These are phyloP conservation scores for Vitis riparia DNA, from an alignment of 164 flowering plant species.

Conservation along the genomic window DNA sequence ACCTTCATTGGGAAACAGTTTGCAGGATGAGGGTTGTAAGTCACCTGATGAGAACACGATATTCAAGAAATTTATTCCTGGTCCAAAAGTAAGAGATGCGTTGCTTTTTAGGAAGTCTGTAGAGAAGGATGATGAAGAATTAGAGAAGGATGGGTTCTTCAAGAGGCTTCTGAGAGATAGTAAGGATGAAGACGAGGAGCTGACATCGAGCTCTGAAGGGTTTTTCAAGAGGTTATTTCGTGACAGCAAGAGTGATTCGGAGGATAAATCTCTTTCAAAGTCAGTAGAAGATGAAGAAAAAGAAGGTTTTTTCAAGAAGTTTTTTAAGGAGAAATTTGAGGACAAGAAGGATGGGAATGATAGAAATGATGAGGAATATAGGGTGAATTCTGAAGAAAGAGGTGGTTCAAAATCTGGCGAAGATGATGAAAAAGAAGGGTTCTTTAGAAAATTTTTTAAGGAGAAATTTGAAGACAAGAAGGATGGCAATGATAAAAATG, in stretches of 20 bases:
- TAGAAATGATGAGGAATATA: neutral
- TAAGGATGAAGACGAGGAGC: slow-evolving; percentile 65
- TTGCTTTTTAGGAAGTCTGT: slow-evolving; percentile 48
- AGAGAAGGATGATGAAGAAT: slow-evolving; percentile 47
- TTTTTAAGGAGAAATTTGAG: neutral
- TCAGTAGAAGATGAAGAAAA: slow-evolving; percentile 43
- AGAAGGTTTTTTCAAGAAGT: slow-evolving; percentile 20
- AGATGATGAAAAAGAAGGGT: slow-evolving; percentile 55
- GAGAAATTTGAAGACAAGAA: slow-evolving; percentile 58
- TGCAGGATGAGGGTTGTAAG: slow-evolving; percentile 55
- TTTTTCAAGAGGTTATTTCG: slow-evolving; percentile 65
- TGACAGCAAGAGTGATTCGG: slow-evolving; percentile 70
- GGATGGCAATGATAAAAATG: slow-evolving; percentile 36
- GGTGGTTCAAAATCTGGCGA: slow-evolving; percentile 11
- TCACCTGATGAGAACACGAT: slow-evolving; percentile 77
- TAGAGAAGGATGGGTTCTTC: slow-evolving; percentile 67
- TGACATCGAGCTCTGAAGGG: slow-evolving; percentile 47
- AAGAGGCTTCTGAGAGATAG: slow-evolving; percentile 54
- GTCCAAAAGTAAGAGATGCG: slow-evolving; percentile 49
- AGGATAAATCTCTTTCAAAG: slow-evolving; percentile 42
- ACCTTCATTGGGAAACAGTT: slow-evolving; percentile 50
- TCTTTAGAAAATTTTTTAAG: slow-evolving; percentile 59
- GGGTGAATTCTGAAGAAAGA: slow-evolving; percentile 23
- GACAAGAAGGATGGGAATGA: slow-evolving; percentile 19
- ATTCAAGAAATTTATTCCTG: slow-evolving; percentile 48